Percentiles rank a stretch among this genome's conserved stretches.
Evolutionary conservation across 768 basidiomycete species (phyloP).

Genomic region (Lactarius vividus): DNA sequence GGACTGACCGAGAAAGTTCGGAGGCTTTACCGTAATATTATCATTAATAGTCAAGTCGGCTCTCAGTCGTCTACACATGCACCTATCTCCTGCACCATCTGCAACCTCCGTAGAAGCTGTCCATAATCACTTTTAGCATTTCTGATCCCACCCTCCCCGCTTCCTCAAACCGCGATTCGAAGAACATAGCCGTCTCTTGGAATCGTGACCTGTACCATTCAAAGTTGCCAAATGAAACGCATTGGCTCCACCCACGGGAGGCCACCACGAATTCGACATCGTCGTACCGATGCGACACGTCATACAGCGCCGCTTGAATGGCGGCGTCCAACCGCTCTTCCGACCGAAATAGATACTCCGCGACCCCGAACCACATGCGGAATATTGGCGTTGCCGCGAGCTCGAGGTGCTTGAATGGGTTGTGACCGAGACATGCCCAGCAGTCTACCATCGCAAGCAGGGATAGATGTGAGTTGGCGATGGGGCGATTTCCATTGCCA

Average conservation of each 20-base stretch:
- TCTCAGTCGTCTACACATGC: no score
- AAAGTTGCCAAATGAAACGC: constrained; percentile 89
- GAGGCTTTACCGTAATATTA: no score
- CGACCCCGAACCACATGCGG: constrained; percentile 94
- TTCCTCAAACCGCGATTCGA: constrained; percentile 84
- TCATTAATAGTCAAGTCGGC: no score
- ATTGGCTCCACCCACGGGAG: constrained; percentile 94
- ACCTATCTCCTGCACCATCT: no score
- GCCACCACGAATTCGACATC: constrained; percentile 95
- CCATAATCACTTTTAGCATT: constrained; percentile 88
- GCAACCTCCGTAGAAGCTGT: constrained; percentile 38
- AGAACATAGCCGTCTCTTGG: constrained; percentile 75
- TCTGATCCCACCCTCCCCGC: constrained; percentile 75
- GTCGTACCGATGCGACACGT: constrained; percentile 78
- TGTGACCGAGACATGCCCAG: constrained; percentile 85
- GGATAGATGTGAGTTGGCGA: constrained; percentile 87
- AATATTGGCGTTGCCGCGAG: constrained; percentile 97
- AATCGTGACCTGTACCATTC: constrained; percentile 84
- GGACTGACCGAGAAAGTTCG: no score
- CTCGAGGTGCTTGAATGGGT: constrained; percentile 87
- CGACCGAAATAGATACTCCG: constrained; percentile 89
- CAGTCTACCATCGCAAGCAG: constrained; percentile 98
- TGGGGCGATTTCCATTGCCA: constrained; percentile 34
- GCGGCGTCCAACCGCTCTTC: constrained; percentile 60
- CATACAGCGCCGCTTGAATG: constrained; percentile 69